Percentiles rank a stretch among this genome's conserved stretches.
Conservation (phyloP, 2,329 filamentous ascomycete species). For the Harringtonia aguacate region DNA sequence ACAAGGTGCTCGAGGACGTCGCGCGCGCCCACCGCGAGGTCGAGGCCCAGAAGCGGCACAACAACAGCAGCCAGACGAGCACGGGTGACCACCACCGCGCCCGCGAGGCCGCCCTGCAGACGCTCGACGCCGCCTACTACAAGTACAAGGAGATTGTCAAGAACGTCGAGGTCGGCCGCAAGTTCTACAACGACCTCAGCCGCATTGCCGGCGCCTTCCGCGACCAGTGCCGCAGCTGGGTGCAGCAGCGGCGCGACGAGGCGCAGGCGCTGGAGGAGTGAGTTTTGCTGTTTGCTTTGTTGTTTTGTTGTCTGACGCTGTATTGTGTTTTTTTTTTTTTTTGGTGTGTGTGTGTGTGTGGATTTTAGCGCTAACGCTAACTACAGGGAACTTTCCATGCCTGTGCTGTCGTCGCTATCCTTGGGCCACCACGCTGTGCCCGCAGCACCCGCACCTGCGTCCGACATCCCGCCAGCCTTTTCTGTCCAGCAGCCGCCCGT, state of each 20-base stretch:
- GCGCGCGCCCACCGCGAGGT: constrained; percentile 71
- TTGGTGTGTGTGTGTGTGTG: constrained; percentile 15
- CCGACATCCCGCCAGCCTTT: constrained; percentile 12
- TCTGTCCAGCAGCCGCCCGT: constrained; percentile 33
- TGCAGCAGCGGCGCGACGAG: constrained; percentile 69
- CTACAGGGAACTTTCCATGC: constrained; percentile 40
- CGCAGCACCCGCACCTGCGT: constrained; percentile 12
- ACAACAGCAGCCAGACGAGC: constrained; percentile 45
- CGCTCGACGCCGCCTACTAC: constrained; percentile 80
- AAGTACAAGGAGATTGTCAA: constrained; percentile 94
- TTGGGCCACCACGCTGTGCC: constrained; percentile 17
- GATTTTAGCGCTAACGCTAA: constrained; percentile 2
- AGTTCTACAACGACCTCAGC: constrained; percentile 94
- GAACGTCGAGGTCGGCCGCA: constrained; percentile 82
- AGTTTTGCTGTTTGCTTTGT: constrained; percentile 18
- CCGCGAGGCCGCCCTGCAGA: constrained; percentile 77
- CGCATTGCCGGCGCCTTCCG: constrained; percentile 76
- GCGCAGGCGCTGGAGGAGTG: constrained; percentile 68
- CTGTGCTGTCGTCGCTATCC: constrained; percentile 33
- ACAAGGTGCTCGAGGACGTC: constrained; percentile 57
- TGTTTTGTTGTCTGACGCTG: no score
- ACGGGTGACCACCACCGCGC: constrained; percentile 53
- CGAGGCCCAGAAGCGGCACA: constrained; percentile 55
- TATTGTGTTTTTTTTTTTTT: background rate
- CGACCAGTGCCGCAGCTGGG: constrained; percentile 67